Conservation (phyloP, 2,329 filamentous ascomycete genomes). For the Colletotrichum orchidophilum region DNA sequence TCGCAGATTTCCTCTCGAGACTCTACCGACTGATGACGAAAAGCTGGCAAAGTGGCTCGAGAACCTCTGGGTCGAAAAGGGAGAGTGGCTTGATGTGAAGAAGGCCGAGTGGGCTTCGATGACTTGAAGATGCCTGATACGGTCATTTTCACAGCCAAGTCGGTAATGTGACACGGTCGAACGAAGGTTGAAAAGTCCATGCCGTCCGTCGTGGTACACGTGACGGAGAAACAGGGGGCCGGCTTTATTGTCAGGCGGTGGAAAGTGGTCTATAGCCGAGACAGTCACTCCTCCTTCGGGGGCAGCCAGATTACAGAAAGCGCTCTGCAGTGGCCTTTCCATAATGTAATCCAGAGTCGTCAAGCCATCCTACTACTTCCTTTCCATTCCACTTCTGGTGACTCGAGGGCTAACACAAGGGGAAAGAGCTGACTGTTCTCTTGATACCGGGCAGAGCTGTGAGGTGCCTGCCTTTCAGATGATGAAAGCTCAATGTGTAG, state of each 20-base stretch:
- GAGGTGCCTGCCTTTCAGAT: background rate
- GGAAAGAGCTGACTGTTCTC: background rate
- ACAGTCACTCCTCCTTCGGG: background rate
- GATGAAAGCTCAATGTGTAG: background rate
- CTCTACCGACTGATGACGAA: slow-evolving; percentile 57
- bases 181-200: background rate
- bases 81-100: slow-evolving; percentile 57
- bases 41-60: slow-evolving; percentile 63
- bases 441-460: background rate
- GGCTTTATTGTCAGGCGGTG: background rate
- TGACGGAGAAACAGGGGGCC: background rate
- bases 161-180: too few relatives aligned
- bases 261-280: background rate
- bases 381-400: background rate
- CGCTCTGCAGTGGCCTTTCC: background rate
- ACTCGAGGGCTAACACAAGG: background rate
- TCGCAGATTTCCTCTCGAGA: slow-evolving; percentile 57
- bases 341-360: background rate
- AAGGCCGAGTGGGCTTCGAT: slow-evolving; percentile 49
- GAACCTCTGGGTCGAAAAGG: slow-evolving; percentile 62
- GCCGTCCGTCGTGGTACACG: background rate
- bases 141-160: background rate
- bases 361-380: background rate
- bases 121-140: background rate
- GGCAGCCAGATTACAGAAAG: background rate